phyloP scores from a whole-genome alignment of 2,329 filamentous ascomycete genomes.

The Fusarium odoratissimum region DNA sequence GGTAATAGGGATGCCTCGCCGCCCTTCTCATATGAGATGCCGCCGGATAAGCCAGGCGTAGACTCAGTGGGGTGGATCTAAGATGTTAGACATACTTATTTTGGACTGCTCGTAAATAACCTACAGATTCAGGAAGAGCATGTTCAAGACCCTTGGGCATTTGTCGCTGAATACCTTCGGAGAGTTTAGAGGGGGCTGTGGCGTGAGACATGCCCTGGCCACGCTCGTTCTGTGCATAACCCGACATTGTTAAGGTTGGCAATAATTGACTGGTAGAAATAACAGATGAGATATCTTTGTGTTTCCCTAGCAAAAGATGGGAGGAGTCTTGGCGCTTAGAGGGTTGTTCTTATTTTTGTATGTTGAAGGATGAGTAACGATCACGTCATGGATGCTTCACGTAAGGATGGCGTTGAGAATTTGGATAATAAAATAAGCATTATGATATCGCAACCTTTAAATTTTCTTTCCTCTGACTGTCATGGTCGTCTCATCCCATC shows the following conservation, averaged over 20 bases:
- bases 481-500: neutral
- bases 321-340: neutral
- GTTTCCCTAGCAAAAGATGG: too few species aligned
- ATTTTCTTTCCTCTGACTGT: neutral
- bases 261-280: neutral
- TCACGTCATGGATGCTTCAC: neutral
- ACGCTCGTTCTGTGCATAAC: slow-evolving; percentile 14
- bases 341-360: neutral
- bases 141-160: slow-evolving; percentile 32
- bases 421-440: neutral
- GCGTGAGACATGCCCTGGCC: slow-evolving; percentile 39
- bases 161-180: slow-evolving; percentile 30
- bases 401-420: neutral
- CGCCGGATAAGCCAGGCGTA: slow-evolving; percentile 27
- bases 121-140: slow-evolving; percentile 37
- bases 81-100: neutral
- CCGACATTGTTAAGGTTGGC: neutral
- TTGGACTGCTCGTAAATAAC: fast-evolving
- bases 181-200: slow-evolving; percentile 34
- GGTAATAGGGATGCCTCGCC: slow-evolving; percentile 37
- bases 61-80: slow-evolving; percentile 40
- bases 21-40: slow-evolving; percentile 35
- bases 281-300: neutral
- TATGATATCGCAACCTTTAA: neutral
- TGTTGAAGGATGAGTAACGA: neutral